Base-by-base conservation (phyloP, 306 rosid species). In the Rosa lucieae region DNA sequence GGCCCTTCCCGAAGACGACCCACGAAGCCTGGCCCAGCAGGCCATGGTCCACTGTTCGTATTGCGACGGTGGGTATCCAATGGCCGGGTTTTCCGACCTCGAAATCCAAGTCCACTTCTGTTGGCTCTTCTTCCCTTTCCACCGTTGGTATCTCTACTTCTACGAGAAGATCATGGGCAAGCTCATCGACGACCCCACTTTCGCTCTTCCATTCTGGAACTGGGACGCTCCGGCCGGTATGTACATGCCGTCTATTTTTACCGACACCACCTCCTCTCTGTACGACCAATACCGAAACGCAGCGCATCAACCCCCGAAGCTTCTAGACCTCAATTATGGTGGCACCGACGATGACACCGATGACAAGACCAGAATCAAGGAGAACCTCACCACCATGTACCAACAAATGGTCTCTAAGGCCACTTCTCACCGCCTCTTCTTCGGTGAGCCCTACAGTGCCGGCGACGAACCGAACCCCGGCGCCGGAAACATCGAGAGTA, bases 1-100 rank as follows among this genome's bases (percentile, higher is more conserved):
- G 43, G 78, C 84, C 1, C 85, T 93, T 1, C 94, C 94, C 0
- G 70, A 80, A 0, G 79, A 85, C 11, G 98, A 93, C 35, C 98
- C 98, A 0, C 89, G 97, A 2, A 93, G 15, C 55, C 82, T 88
- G 61, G 75, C 14, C 0, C 93, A 88, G 47, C 97, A 91, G 80
- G 98, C 98, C 13, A 81, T 82, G 0, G 47, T 90, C 8, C 98
- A 93, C 17, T 93, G 98, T 51, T 90, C 98, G 56, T 93, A 93
- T 32, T 93, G 98, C 76, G 87, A 93, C 7, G 94, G 93, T 11
- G 93, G 87, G 0, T 85, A 91, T 78, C 77, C 77, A 1, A 58
- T 65, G 68, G 26, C 42, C 8, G 73, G 73, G 23, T 77, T 35
- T 7, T 3, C 73, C n/a, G 39, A 48, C 20, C 23, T 77, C 0